Evolutionary conservation across 1,284 basidiomycete species (phyloP).

Genomic region (Cerioporus squamosus): DNA sequence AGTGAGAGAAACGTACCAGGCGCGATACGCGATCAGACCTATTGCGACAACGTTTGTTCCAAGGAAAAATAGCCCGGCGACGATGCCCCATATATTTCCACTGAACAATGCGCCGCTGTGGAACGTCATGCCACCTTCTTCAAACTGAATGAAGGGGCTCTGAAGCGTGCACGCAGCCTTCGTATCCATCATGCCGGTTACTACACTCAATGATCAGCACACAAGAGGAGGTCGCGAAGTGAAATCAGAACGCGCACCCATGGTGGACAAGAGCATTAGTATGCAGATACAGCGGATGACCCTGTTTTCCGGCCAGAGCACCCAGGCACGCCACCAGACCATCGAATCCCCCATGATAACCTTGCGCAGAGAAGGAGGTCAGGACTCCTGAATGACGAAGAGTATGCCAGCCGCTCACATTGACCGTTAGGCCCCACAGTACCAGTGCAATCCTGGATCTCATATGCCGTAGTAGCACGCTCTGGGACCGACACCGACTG

Average conservation of each 20-base stretch:
- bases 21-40: not conserved
- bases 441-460: too few species aligned
- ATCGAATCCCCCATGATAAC: not conserved
- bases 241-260: not conserved
- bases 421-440: too few species aligned
- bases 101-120: too few species aligned
- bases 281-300: not conserved
- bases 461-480: too few species aligned
- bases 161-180: not conserved
- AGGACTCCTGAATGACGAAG: too few species aligned
- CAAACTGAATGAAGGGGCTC: too few species aligned
- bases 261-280: not conserved
- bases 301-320: not conserved
- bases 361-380: not conserved
- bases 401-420: too few species aligned
- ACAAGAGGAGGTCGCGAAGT: not conserved
- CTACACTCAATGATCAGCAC: not conserved
- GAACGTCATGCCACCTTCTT: too few species aligned
- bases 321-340: not conserved
- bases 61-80: not conserved
- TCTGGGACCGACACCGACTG: too few species aligned
- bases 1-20: not conserved
- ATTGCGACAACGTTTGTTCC: not conserved
- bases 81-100: not conserved
- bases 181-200: not conserved